Percentiles rank a stretch among this genome's conserved stretches.
These are phyloP conservation scores for Pythium dissimile DNA, from an alignment of 352 stramenopile genomes.

Conservation along the genomic window DNA sequence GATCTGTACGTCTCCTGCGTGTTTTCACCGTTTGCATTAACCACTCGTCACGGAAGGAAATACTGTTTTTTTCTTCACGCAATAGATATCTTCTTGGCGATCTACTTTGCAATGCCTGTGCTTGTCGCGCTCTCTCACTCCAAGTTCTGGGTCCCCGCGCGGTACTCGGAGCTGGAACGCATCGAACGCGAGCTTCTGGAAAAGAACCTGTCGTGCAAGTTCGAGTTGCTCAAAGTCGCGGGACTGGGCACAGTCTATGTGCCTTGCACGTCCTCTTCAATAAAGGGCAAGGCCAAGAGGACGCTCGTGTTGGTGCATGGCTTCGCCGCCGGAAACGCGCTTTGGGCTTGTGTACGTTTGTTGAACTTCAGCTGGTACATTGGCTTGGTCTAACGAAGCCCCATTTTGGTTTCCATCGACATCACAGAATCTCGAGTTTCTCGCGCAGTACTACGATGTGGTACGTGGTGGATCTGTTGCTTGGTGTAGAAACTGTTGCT, in stretches of 20 bases:
- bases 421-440: slow-evolving; percentile 54
- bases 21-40: too few species aligned
- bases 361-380: too few species aligned
- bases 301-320: slow-evolving; percentile 62
- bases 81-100: slow-evolving; percentile 28
- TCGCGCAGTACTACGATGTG: slow-evolving; percentile 58
- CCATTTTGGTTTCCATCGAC: too few species aligned
- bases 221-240: slow-evolving; percentile 48
- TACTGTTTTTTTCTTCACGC: too few species aligned
- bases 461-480: slow-evolving; percentile 20
- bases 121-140: slow-evolving; percentile 33
- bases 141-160: slow-evolving; percentile 45
- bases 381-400: too few species aligned
- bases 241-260: slow-evolving; percentile 61
- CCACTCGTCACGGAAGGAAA: too few species aligned
- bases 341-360: slow-evolving; percentile 65
- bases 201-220: slow-evolving; percentile 37
- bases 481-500: neutral
- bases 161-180: slow-evolving; percentile 41
- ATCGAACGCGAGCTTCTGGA: slow-evolving; percentile 45
- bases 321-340: slow-evolving; percentile 57
- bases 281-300: slow-evolving; percentile 19
- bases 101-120: slow-evolving; percentile 33
- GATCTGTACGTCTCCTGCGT: slow-evolving; percentile 39
- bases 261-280: slow-evolving; percentile 45